phyloP scores from a whole-genome alignment of 1,284 basidiomycete genomes.

The Vanrija humicola region DNA sequence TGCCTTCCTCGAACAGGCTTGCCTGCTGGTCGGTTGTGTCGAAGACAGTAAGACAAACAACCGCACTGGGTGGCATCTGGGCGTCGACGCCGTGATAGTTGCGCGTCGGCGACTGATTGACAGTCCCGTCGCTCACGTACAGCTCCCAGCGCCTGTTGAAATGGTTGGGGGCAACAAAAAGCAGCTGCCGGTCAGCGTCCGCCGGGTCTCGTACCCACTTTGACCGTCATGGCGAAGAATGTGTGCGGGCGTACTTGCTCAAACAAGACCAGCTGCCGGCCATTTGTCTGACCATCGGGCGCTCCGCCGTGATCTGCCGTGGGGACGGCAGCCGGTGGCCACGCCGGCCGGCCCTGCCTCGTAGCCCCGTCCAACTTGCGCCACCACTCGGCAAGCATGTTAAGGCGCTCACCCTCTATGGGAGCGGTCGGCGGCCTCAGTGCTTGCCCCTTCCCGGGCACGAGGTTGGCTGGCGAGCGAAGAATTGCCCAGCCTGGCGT shows the following conservation, averaged over 20 bases:
- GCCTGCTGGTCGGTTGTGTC: not conserved
- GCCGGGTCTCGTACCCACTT: slow-evolving; percentile 20
- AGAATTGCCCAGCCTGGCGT: no score
- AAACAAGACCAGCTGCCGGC: not conserved
- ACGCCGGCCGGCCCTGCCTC: not conserved
- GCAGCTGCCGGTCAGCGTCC: slow-evolving; percentile 14
- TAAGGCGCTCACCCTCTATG: slow-evolving; percentile 15
- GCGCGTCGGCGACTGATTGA: slow-evolving; percentile 6
- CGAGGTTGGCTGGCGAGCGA: not conserved
- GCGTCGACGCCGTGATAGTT: slow-evolving; percentile 27
- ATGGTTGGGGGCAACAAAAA: slow-evolving; percentile 10
- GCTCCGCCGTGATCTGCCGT: not conserved
- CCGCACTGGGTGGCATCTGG: not conserved
- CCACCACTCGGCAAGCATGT: slow-evolving; percentile 19
- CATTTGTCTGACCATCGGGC: not conserved
- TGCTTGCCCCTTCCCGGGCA: not conserved
- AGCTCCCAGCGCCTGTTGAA: slow-evolving; percentile 18
- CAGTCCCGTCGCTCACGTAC: slow-evolving; percentile 39
- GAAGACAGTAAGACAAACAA: slow-evolving; percentile 4
- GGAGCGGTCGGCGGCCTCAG: not conserved
- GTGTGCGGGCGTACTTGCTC: not conserved
- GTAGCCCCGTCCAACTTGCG: not conserved
- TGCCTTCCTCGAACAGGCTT: slow-evolving; percentile 13
- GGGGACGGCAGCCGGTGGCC: not conserved
- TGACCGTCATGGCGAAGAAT: slow-evolving; percentile 14